Evolutionary conservation across 2,329 filamentous ascomycete species (phyloP).

Genomic region (Nannizzia gypsea): DNA sequence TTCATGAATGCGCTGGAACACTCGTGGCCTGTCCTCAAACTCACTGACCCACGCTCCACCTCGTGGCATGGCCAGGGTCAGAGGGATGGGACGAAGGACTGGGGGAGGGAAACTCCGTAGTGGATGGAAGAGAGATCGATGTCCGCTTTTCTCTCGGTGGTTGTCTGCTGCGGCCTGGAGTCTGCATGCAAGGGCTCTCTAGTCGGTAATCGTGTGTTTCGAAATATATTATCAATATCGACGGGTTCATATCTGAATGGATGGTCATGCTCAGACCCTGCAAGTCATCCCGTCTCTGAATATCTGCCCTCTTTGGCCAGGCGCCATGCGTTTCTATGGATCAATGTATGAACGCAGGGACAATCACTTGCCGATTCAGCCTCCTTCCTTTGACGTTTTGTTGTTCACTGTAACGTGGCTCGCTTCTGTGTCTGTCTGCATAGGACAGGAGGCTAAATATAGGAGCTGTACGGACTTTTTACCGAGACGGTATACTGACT

Average conservation of each 20-base stretch:
- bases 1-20: background rate
- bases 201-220: background rate
- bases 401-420: background rate
- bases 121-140: too few species aligned
- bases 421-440: background rate
- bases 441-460: background rate
- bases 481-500: background rate
- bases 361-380: background rate
- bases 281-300: background rate
- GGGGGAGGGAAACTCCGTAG: background rate
- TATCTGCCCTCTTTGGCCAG: background rate
- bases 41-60: background rate
- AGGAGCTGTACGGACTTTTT: slow-evolving; percentile 1
- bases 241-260: background rate
- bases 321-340: background rate
- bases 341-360: background rate
- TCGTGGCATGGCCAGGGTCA: background rate
- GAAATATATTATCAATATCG: background rate
- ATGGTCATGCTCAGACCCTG: background rate
- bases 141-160: background rate
- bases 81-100: background rate
- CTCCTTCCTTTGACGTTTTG: background rate
- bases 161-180: background rate
- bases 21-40: background rate
- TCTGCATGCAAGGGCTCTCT: too few species aligned